Evolutionary conservation across 1,139 yeast genomes (phyloP).

Genomic region (Candida neerlandica): DNA sequence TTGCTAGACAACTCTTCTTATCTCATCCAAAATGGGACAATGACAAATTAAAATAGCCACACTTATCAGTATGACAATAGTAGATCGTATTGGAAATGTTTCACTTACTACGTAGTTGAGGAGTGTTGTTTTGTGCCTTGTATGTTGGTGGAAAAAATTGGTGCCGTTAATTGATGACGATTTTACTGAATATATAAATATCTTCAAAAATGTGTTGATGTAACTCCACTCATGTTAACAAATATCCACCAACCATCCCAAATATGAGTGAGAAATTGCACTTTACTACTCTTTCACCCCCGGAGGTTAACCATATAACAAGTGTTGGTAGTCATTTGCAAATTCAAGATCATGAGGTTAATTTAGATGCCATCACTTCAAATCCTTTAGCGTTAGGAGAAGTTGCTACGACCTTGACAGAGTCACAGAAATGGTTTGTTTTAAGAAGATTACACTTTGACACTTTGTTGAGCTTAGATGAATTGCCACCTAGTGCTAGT

Average conservation of each 20-base stretch:
- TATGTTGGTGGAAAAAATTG: too few species aligned
- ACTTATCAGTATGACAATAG: not conserved
- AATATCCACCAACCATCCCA: too few species aligned
- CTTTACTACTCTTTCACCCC: not conserved
- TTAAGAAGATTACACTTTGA: conserved; percentile 30
- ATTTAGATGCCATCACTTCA: conserved; percentile 23
- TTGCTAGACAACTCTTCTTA: not conserved
- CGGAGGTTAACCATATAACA: not conserved
- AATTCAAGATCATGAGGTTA: conserved; percentile 19
- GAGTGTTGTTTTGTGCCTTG: not conserved
- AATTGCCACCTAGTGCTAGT: conserved; percentile 28
- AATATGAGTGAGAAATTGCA: not conserved
- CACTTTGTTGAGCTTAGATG: conserved; percentile 27
- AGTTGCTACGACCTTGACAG: conserved; percentile 27
- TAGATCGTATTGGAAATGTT: not conserved
- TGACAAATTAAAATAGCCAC: not conserved
- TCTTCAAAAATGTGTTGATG: not conserved
- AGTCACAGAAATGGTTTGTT: conserved; percentile 28
- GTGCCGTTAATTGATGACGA: not conserved
- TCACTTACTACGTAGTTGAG: not conserved
- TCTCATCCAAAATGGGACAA: not conserved
- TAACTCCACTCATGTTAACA: not conserved
- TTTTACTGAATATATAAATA: not conserved
- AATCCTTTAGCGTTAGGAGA: conserved; percentile 25
- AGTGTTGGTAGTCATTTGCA: conserved; percentile 9